Evolutionary conservation across 208 protist genomes (phyloP), one percentile per base, ranked within the genome.

Genomic region (Spironucleus salmonicida): DNA sequence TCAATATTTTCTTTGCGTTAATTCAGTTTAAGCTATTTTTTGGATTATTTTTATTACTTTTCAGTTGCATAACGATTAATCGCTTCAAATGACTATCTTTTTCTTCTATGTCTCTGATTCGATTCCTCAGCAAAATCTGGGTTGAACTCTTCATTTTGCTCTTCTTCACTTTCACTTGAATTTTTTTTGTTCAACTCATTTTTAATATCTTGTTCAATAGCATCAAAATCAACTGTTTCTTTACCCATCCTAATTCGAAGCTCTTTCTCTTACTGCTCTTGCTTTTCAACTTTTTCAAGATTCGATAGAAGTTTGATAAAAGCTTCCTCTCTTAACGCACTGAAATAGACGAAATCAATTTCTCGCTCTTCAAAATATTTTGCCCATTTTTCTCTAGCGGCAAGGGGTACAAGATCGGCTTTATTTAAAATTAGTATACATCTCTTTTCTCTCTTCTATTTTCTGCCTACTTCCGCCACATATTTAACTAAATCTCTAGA

Each of bases 371-470:
- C 2, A 29, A 82, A 79, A 40, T 82, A 82, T 1, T 62, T 34
- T 35, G 40, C n/a, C 79, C 79, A 82, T 42, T 41, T 23, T 61
- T 49, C 23, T 61, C 74, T 40, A 23, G 62, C 7, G 1, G 58
- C 30, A 15, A 61, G 62, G 38, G 78, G 49, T 11, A 82, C 45
- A 23, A 83, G 49, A 34, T 82, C 81, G 26, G 75, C 62, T 27
- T 82, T 82, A 62, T 83, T 83, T 23, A 82, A 30, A 13, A 83
- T 13, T 1, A 83, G 26, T 0, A 81, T 38, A 67, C 38, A 34
- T n/a, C 35, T 26, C 59, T 77, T 71, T 27, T 1, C 1, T 61
- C 35, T 15, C 7, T 59, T 32, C 9, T 78, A 35, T 38, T 40
- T 1, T 23, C 27, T 38, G 11, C 38, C 30, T 39, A 64, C 19